Percentiles rank a stretch among this genome's conserved stretches.
phyloP scores from a whole-genome alignment of 164 flowering plant species.

The Stephania yunnanensis region DNA sequence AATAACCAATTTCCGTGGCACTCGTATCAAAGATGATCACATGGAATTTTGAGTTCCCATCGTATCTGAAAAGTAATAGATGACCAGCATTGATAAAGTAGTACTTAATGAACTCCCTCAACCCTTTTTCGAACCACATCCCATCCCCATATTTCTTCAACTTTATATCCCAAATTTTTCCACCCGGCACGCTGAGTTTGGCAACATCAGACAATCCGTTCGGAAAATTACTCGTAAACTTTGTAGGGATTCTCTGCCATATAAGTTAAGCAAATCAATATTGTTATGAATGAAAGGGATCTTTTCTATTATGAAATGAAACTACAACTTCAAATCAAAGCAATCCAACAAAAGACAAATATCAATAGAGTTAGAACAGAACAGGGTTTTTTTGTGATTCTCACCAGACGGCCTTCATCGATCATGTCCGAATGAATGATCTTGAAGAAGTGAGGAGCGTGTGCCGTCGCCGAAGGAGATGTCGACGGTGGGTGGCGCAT shows the following conservation, averaged over 20 bases:
- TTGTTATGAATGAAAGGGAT: too few relatives aligned
- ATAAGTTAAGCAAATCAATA: too few relatives aligned
- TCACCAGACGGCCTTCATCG: constrained; percentile 7
- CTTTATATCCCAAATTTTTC: constrained; percentile 20
- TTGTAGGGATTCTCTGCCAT: constrained; percentile 28
- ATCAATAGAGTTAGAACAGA: too few relatives aligned
- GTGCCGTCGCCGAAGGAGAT: not conserved
- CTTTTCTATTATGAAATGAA: too few relatives aligned
- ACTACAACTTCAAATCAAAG: not conserved
- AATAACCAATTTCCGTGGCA: constrained; percentile 26
- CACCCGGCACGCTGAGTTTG: constrained; percentile 18
- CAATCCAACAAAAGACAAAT: too few relatives aligned
- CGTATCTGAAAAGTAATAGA: constrained; percentile 32
- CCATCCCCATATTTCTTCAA: constrained; percentile 12
- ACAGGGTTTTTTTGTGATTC: not conserved
- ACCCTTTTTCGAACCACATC: constrained; percentile 28
- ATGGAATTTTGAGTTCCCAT: constrained; percentile 24
- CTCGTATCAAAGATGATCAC: constrained; percentile 24
- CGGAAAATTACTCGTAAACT: constrained; percentile 20
- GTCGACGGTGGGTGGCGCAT: not conserved
- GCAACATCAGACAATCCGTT: constrained; percentile 18
- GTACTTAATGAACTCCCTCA: constrained; percentile 23
- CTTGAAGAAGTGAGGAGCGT: constrained; percentile 5
- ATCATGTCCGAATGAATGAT: not conserved
- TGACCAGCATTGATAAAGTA: constrained; percentile 22